These are phyloP conservation scores for Fallopia convolvulus DNA, from an alignment of 148 eudicot species.

Conservation along the genomic window DNA sequence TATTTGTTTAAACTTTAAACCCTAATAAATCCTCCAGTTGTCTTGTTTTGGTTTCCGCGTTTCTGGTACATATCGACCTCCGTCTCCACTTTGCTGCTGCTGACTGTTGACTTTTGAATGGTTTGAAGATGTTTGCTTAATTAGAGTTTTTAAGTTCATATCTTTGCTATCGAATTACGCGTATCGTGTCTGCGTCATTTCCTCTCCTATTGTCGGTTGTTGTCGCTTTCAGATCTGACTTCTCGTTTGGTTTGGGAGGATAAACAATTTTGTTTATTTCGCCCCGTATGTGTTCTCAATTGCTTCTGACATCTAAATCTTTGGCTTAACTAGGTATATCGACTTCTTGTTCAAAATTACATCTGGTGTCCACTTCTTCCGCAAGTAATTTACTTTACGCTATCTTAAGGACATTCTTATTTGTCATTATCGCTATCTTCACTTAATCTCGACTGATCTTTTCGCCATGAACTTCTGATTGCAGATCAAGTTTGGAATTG, in stretches of 20 bases:
- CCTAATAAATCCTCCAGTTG: not conserved
- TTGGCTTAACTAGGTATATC: not conserved
- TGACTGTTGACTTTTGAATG: constrained; percentile 9
- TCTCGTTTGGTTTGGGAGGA: not conserved
- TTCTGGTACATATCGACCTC: not conserved
- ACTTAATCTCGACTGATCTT: not conserved
- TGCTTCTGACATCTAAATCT: not conserved
- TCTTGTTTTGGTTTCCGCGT: constrained; percentile 8
- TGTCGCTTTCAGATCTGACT: constrained; percentile 46
- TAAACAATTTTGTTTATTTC: not conserved
- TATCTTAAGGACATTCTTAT: not conserved
- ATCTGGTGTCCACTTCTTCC: not conserved
- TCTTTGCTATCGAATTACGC: constrained; percentile 36
- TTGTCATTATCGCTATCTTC: not conserved
- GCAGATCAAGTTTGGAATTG: not conserved
- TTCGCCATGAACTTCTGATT: not conserved
- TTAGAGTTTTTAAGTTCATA: constrained; percentile 31
- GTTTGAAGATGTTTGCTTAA: not conserved
- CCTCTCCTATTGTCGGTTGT: constrained; percentile 24
- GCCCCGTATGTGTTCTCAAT: not conserved
- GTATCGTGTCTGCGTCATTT: constrained; percentile 28
- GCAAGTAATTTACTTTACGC: not conserved
- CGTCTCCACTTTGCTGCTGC: not conserved
- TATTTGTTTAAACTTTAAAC: not conserved
- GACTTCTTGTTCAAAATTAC: not conserved